These are phyloP conservation scores for Colletotrichum sp. DNA, from an alignment of 2,329 filamentous ascomycete genomes.

Conservation along the genomic window DNA sequence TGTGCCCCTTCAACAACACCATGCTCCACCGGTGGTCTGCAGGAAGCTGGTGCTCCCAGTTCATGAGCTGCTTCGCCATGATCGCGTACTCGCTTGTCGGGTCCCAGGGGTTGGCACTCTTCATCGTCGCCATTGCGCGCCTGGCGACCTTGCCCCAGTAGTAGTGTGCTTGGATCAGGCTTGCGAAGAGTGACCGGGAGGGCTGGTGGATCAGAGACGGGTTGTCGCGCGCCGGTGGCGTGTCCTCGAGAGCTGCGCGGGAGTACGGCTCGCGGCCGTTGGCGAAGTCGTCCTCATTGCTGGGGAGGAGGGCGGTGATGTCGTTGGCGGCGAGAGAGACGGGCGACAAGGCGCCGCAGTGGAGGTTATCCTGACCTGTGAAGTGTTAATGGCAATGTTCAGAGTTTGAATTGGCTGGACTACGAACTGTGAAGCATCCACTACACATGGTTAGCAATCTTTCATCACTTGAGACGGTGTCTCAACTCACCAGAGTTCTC, in stretches of 20 bases:
- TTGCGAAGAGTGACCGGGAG: constrained; percentile 58
- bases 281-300: constrained; percentile 57
- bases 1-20: constrained; percentile 48
- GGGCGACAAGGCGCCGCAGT: constrained; percentile 57
- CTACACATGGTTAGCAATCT: constrained; percentile 31
- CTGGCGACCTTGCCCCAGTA: constrained; percentile 59
- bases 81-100: constrained; percentile 51
- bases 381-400: background rate
- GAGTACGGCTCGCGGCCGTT: constrained; percentile 50
- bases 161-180: constrained; percentile 59
- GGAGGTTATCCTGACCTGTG: constrained; percentile 58
- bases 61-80: constrained; percentile 45
- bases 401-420: no score
- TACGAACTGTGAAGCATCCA: constrained; percentile 61
- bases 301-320: constrained; percentile 59
- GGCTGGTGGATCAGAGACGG: constrained; percentile 47
- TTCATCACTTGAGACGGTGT: background rate
- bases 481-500: constrained; percentile 53
- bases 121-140: constrained; percentile 50
- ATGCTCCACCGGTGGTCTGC: constrained; percentile 52
- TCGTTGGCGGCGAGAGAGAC: constrained; percentile 56
- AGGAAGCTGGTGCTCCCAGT: constrained; percentile 56
- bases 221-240: constrained; percentile 52
- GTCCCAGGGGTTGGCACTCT: constrained; percentile 51
- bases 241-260: constrained; percentile 59